Evolutionary conservation across 495 filamentous ascomycete species (phyloP), one percentile per base, ranked within the genome.

Genomic region (Durotheca rogersii): DNA sequence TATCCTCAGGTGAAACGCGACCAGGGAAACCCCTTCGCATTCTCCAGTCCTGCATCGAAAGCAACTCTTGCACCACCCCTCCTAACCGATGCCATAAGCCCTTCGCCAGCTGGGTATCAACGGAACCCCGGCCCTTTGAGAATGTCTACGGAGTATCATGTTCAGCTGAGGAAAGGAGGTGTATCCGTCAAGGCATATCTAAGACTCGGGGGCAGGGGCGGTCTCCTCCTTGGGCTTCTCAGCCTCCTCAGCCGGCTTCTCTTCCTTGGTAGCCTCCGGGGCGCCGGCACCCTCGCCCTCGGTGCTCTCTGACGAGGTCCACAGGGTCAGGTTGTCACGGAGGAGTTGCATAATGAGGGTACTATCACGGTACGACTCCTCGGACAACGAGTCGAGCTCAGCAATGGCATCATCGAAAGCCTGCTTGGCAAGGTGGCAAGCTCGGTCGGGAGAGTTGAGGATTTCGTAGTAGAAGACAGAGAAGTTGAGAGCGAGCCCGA

Each of bases 381-480:
- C 93, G 49, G 90, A 96, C 50, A 98, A 80, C 14, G 92, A 96
- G 78, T 98, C 93, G 60, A 98, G 89, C 82, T 98, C 93, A 53
- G 93, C 93, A 71, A 98, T 98, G 54, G 93, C 93, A 70, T 98
- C 93, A 71, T 98, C 93, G 66, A 98, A 98, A 20, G 94, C 92
- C 77, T 96, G 91, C 85, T 98, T 98, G 69, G 93, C 93, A 45
- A 98, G 83, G 72, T 98, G 93, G 82, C 93, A 98, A 66, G 93
- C 93, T 70, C 91, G 92, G 68, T 98, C 93, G 36, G 93, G 93
- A 9, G 93, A 95, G 85, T 97, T 98, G 61, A 98, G 80, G 70
- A 98, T 98, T 82, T 98, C 93, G 71, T 98, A 98, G 84, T 98
- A 98, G 80, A 98, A 98, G 60, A 98, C 93, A 31, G 94, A 97